phyloP scores from a whole-genome alignment of 768 basidiomycete species.

The Agrocybe pediades region DNA sequence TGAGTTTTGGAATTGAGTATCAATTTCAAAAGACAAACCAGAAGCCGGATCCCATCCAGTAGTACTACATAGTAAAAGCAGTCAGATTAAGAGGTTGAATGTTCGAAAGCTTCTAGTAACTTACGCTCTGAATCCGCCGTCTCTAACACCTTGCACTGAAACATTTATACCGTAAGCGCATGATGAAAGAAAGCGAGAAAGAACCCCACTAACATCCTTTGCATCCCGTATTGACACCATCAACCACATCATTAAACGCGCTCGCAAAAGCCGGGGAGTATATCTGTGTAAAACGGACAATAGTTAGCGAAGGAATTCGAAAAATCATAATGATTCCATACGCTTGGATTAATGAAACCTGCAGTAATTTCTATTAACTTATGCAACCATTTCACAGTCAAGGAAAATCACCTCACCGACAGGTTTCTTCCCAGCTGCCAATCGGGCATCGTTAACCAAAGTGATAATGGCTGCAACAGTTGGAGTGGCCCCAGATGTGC shows the following conservation, averaged over 20 bases:
- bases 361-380: not conserved
- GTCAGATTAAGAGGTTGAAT: not conserved
- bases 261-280: conserved; percentile 28
- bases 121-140: conserved; percentile 36
- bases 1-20: not conserved
- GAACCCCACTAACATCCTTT: conserved; percentile 31
- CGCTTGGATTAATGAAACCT: conserved; percentile 48
- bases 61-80: conserved; percentile 20
- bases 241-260: conserved; percentile 43
- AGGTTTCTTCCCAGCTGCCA: conserved; percentile 39
- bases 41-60: conserved; percentile 49
- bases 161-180: not conserved
- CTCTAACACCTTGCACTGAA: conserved; percentile 32
- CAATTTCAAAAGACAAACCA: conserved; percentile 19
- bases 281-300: conserved; percentile 21
- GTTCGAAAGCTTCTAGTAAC: conserved; percentile 5
- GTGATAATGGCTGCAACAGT: conserved; percentile 44
- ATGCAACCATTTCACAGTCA: too few species aligned
- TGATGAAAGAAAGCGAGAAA: not conserved
- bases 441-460: conserved; percentile 52
- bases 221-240: conserved; percentile 44
- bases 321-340: conserved; percentile 15
- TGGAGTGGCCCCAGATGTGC: conserved; percentile 44
- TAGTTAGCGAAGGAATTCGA: conserved; percentile 7
- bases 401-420: conserved; percentile 31